Base-by-base conservation (phyloP, 805 yeast species). In the Wickerhamomyces bisporus region DNA sequence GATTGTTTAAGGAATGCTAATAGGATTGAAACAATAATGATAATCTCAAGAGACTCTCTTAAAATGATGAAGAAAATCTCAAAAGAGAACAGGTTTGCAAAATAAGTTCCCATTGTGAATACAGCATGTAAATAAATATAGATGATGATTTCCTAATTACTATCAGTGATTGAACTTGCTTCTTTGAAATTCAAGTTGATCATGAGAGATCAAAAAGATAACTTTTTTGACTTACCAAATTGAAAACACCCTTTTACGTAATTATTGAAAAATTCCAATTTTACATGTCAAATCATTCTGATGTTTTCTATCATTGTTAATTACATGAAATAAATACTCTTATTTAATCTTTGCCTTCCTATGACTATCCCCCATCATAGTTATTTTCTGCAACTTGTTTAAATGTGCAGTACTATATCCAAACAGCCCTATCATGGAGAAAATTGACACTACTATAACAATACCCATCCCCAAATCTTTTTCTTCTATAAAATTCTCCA, bases 401-500 rank as follows among this genome's bases (percentile, higher is more conserved):
- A 91, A 69, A 40, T 74, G 76, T 36, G 67, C 70, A 18, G 82
- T 63, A 26, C 87, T 74, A 36, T 68, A 60, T 5, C 60, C 54
- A 37, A 86, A 74, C 10, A 88, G 63, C 6, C 65, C 47, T 1
- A 70, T 39, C 9, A 75, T 53, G 3, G 78, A 64, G 0, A 81
- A 65, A 2, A 68, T 43, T 0, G 68, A 65, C 3, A 60, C 15
- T 1, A 52, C 43, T 1, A 69, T 58, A 6, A 81, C 72, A 1
- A 77, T 57, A 4, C 58, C 56, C 55, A 87, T 85, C 24, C 96
- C 96, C 45, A 72, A 70, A 39, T 74, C 72, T 2, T 79, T 65
- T 40, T 88, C 95, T 57, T 93, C 99, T 17, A 93, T 80, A 55
- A 85, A 88, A 61, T 91, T 93, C 53, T 84, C 86, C 58, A 93